A percentile compares a stretch with the other conserved stretches of the same genome.
Evolutionary conservation across 768 basidiomycete genomes (phyloP).

Genomic region (Suillus hirtellus): DNA sequence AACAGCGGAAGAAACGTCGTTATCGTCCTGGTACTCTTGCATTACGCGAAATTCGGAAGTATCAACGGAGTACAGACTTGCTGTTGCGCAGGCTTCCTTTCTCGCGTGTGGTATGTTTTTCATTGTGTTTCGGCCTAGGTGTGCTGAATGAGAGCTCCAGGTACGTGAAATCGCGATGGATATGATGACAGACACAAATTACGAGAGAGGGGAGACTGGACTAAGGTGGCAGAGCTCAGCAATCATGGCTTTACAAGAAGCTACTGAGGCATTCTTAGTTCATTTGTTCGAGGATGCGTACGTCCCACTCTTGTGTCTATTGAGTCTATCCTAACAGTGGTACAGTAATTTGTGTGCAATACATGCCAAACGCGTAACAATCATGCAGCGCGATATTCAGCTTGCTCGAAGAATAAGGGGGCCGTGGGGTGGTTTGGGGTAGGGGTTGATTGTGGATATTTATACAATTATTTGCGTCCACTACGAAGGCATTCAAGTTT

Average conservation of each 20-base stretch:
- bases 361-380: slow-evolving; percentile 96
- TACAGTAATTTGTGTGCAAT: slow-evolving; percentile 92
- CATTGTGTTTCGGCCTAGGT: not conserved
- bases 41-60: slow-evolving; percentile 89
- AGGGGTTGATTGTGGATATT: slow-evolving; percentile 16
- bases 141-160: slow-evolving; percentile 41
- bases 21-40: slow-evolving; percentile 91
- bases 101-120: slow-evolving; percentile 75
- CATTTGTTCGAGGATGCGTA: slow-evolving; percentile 99
- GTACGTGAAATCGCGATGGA: slow-evolving; percentile 94
- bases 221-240: slow-evolving; percentile 97
- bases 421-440: slow-evolving; percentile 76
- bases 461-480: not conserved
- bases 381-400: slow-evolving; percentile 97
- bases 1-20: slow-evolving; percentile 52
- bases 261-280: slow-evolving; percentile 91
- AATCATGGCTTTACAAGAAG: slow-evolving; percentile 91
- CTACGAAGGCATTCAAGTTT: slow-evolving; percentile 2
- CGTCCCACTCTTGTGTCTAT: slow-evolving; percentile 38
- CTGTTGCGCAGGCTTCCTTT: slow-evolving; percentile 88
- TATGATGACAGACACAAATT: slow-evolving; percentile 77
- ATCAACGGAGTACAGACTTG: slow-evolving; percentile 91
- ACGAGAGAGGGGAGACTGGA: slow-evolving; percentile 54
- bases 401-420: slow-evolving; percentile 94
- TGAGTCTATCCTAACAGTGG: slow-evolving; percentile 12